Percentiles rank a stretch among this genome's conserved stretches.
Conservation (phyloP, 2,329 filamentous ascomycete genomes). For the Talaromyces atroroseus region DNA sequence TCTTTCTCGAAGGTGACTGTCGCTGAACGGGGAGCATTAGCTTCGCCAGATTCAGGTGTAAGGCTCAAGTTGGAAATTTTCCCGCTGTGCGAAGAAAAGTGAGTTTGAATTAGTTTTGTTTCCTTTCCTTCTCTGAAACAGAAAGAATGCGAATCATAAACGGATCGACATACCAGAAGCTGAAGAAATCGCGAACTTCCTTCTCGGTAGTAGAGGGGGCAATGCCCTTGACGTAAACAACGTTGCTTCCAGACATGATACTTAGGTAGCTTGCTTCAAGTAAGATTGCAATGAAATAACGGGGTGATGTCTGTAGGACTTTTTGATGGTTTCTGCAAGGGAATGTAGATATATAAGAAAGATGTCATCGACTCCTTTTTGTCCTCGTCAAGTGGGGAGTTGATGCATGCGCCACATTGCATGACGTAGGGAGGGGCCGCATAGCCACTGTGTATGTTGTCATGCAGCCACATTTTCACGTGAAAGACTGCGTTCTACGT, state of each 20-base stretch:
- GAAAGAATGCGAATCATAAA: neutral
- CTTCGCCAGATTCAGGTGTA: constrained; percentile 50
- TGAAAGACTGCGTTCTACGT: neutral
- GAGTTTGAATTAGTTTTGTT: neutral
- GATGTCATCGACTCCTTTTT: constrained; percentile 1
- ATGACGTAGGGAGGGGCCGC: constrained; percentile 9
- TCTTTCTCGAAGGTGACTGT: constrained; percentile 96
- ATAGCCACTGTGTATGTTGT: constrained; percentile 3
- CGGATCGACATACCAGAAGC: constrained; percentile 65
- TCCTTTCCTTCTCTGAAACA: constrained; percentile 8
- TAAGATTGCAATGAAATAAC: neutral
- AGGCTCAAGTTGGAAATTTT: constrained; percentile 84
- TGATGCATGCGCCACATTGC: constrained; percentile 9
- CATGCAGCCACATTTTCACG: neutral
- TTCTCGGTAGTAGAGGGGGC: constrained; percentile 74
- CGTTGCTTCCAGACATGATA: constrained; percentile 55
- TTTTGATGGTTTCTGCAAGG: neutral
- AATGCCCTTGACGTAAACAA: constrained; percentile 88
- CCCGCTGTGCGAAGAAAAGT: constrained; percentile 52
- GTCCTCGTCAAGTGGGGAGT: constrained; percentile 1
- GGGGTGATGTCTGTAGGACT: neutral
- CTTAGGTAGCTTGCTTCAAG: constrained; percentile 11
- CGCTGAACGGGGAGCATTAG: constrained; percentile 68
- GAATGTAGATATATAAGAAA: neutral
- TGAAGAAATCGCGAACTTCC: constrained; percentile 95